Conservation (phyloP, 1,284 basidiomycete genomes). For the Chondrostereum purpureum region DNA sequence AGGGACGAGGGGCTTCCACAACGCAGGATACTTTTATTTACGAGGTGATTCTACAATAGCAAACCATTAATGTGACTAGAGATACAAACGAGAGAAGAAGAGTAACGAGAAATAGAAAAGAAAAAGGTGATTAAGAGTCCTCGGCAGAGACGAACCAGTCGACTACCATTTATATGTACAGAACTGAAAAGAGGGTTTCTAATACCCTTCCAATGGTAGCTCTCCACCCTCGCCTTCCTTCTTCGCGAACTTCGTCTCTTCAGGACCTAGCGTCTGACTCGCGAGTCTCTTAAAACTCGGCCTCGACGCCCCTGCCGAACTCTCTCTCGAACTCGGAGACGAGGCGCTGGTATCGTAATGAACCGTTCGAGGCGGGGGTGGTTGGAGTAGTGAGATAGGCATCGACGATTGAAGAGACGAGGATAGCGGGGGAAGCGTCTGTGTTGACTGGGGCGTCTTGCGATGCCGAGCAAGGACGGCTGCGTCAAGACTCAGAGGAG, state of each 20-base stretch:
- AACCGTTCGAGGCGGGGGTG: background rate
- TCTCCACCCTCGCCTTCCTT: background rate
- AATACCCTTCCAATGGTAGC: too few relatives aligned
- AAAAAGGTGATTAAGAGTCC: too few relatives aligned
- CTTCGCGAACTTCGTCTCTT: background rate
- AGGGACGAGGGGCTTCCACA: too few relatives aligned
- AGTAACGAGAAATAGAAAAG: too few relatives aligned
- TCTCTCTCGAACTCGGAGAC: background rate
- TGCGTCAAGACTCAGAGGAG: background rate
- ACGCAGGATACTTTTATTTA: too few relatives aligned
- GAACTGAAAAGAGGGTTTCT: too few relatives aligned
- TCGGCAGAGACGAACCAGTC: too few relatives aligned
- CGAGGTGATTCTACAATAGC: too few relatives aligned
- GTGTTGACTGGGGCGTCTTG: background rate
- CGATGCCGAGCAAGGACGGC: background rate
- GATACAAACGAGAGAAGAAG: too few relatives aligned
- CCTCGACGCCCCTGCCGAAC: background rate
- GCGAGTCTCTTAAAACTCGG: background rate
- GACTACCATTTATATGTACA: too few relatives aligned
- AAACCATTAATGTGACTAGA: too few relatives aligned
- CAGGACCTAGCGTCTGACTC: background rate
- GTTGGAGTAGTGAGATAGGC: background rate
- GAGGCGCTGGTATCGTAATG: background rate
- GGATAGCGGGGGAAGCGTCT: background rate
- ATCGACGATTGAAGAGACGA: background rate